Base-by-base conservation (phyloP, 2,329 filamentous ascomycete species). In the Claviceps maximensis region DNA sequence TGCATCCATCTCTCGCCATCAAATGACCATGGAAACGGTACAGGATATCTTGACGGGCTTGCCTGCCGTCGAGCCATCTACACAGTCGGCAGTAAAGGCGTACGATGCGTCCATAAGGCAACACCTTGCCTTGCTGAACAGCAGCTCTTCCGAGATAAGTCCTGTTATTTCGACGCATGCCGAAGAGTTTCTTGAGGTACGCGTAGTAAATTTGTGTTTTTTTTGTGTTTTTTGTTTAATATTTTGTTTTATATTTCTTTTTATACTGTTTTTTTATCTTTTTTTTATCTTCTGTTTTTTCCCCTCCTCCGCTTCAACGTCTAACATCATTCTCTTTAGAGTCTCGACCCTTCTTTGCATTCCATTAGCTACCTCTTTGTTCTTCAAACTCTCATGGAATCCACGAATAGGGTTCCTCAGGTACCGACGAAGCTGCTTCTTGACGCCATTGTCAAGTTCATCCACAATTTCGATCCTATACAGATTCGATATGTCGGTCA, bases 401-500 rank as follows among this genome's bases (percentile, higher is more conserved):
- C 54, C 5, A 45, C 55, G 12, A 57, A 59, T 17, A 53, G 55
- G 12, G 56, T 67, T n/a, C 59, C 66, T 21, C 62, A 63, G 3
- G 58, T 67, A 36, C 61, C 68, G 10, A 60, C 64, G 44, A 53
- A 50, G 38, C 36, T 65, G 2, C 50, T 79, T 12, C 63, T 70
- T 29, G 69, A 74, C 55, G 67, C 71, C 47, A 62, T 73, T 17
- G 60, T 74, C 48, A 59, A 63, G 1, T 78, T 80, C 55, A 62
- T 80, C 27, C 56, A 71, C 47, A 63, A 63, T 5, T 80, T 80
- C 57, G 74, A 80, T 54, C 62, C 69, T 13, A 63, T 70, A 10
- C 78, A 81, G 58, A 70, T 77, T 52, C 72, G 78, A 59, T 80
- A 79, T 61, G 69, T 67, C 12, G 74, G 75, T 19, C 53, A 56